Base-by-base conservation (phyloP, 2,329 filamentous ascomycete species). In the Juglanconis juglandina region DNA sequence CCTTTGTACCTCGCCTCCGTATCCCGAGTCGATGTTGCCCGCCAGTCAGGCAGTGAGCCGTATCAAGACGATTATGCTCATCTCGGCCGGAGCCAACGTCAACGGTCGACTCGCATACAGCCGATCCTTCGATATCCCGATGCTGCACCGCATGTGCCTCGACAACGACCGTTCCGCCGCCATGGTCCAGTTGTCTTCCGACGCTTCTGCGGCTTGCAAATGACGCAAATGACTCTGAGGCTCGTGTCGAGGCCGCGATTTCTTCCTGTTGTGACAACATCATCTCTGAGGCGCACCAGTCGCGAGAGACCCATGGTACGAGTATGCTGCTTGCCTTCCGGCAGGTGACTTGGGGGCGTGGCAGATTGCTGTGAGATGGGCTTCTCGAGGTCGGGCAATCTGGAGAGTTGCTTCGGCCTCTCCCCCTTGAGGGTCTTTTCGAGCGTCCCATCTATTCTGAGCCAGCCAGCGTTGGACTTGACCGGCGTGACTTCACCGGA, bases 31-130 rank as follows among this genome's bases (percentile, higher is more conserved):
- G 65, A 67, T 32, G 67, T 68, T 56, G 65, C 64, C 51, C 59
- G 63, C 32, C 63, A 49, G 11, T 57, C 64, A 37, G 65, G 66
- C 61, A 52, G 64, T 1, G 66, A 64, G 1, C 65, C 65, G 4
- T 59, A 63, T 3, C 66, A 65, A 50, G 64, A 66, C 56, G 64
- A 65, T 69, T 41, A 64, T 68, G 61, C 60, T 68, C 47, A 55
- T 63, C 13, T 63, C 64, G 10, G 62, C 60, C 30, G 65, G 66
- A 17, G 65, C 63, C 35, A 59, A 66, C 24, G 60, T 65, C 13
- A 64, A 68, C 24, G 66, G 63, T 11, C 64, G 62, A n/a, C 65
- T 67, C 33, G 59, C 66, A 34, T 53, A 42, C 37, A 41, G 51
- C 14, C 37, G 51, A 33, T 53, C 24, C 24, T 24, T 42, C 37